Percentiles rank a stretch among this genome's conserved stretches.
These are phyloP conservation scores for Pseudogymnoascus sp. DNA, from an alignment of 2,329 filamentous ascomycete species.

Conservation along the genomic window DNA sequence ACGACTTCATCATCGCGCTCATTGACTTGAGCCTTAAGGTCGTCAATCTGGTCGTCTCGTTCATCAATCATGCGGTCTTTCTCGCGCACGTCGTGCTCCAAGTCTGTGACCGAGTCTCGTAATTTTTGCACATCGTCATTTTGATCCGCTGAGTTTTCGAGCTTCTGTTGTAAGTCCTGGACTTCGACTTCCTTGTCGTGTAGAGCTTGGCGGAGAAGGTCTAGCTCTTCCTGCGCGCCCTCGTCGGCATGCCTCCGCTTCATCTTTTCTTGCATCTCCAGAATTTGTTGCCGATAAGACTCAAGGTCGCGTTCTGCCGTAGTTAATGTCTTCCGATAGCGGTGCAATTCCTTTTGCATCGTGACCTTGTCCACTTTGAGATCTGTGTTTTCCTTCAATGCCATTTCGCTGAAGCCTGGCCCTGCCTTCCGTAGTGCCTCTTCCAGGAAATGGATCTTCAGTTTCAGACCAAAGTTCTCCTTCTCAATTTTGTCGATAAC, in stretches of 20 bases:
- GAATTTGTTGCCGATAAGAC: constrained; percentile 69
- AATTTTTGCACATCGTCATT: constrained; percentile 56
- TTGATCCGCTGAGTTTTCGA: constrained; percentile 48
- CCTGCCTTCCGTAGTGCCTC: constrained; percentile 81
- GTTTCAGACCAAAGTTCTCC: constrained; percentile 93
- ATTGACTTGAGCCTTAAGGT: constrained; percentile 47
- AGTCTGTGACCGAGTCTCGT: constrained; percentile 64
- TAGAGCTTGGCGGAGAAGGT: constrained; percentile 47
- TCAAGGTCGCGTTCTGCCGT: constrained; percentile 82
- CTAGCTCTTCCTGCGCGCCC: constrained; percentile 52
- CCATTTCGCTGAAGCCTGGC: constrained; percentile 80
- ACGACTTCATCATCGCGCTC: constrained; percentile 45
- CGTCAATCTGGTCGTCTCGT: constrained; percentile 66
- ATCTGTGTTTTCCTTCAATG: constrained; percentile 89
- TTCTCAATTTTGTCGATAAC: constrained; percentile 95
- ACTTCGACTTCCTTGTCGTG: constrained; percentile 45
- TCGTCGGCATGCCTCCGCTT: constrained; percentile 69
- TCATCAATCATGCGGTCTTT: constrained; percentile 67
- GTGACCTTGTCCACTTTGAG: constrained; percentile 89
- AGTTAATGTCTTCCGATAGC: constrained; percentile 75
- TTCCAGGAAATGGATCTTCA: constrained; percentile 95
- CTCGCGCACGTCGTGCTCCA: constrained; percentile 66
- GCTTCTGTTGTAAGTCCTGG: constrained; percentile 46
- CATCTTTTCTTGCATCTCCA: constrained; percentile 73
- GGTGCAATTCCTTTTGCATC: constrained; percentile 77